Evolutionary conservation across 345 rosid species (phyloP).

Genomic region (Gossypium mustelinum): DNA sequence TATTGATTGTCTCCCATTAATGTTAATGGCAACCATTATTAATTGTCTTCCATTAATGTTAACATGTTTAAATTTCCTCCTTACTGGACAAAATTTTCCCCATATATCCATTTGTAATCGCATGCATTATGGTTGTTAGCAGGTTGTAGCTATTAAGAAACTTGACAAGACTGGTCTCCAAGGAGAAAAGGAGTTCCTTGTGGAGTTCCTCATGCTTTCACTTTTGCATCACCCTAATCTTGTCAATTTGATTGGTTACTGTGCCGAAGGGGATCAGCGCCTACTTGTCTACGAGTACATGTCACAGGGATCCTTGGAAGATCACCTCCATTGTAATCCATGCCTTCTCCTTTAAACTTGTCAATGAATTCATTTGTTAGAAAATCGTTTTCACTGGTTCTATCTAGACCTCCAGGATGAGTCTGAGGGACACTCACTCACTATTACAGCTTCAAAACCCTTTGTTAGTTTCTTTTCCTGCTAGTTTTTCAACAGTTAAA

Average conservation of each 20-base stretch:
- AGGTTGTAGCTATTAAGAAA: slow-evolving; percentile 69
- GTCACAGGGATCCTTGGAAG: slow-evolving; percentile 69
- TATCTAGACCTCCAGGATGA: background rate
- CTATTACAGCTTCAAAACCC: background rate
- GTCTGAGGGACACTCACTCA: background rate
- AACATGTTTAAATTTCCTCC: background rate
- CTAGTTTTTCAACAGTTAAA: background rate
- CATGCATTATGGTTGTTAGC: slow-evolving; percentile 12
- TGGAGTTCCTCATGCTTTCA: slow-evolving; percentile 85
- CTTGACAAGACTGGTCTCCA: slow-evolving; percentile 56
- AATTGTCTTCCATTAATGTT: too few species aligned
- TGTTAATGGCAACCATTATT: too few species aligned
- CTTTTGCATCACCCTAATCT: slow-evolving; percentile 64
- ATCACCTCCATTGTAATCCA: slow-evolving; percentile 52
- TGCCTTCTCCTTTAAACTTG: background rate
- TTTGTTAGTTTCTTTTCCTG: background rate
- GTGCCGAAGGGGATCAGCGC: slow-evolving; percentile 72
- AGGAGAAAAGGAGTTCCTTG: slow-evolving; percentile 82
- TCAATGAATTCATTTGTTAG: background rate
- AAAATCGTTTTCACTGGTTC: background rate
- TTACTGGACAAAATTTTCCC: background rate
- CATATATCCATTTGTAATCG: background rate
- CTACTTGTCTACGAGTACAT: slow-evolving; percentile 69
- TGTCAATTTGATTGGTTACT: slow-evolving; percentile 63
- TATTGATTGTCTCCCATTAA: too few species aligned